Evolutionary conservation across 805 yeast species (phyloP), one percentile per base, ranked within the genome.

Genomic region (Vanderwaltozyma verrucispora): DNA sequence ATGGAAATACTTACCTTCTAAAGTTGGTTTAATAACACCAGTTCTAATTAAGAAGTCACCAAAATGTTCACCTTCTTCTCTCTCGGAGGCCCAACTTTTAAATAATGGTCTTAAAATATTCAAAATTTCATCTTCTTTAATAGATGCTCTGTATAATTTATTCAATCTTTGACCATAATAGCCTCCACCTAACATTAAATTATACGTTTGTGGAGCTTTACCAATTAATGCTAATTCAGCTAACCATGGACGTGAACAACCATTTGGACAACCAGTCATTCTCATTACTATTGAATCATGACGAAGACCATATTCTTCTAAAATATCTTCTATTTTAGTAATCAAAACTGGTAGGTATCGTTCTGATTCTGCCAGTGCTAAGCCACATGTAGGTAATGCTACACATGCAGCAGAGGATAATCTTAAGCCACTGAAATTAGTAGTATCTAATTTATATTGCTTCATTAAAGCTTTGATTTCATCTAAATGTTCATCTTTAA

Each of bases 261-360:
- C 97, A 61, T 89, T 89, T 38, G 96, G 96, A 72, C 97, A 89
- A 40, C 97, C 97, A 23, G 96, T 89, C 96, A 89, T 88, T 68
- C 97, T 77, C 94, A 89, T 82, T 18, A 87, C 95, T 48, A 89
- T 73, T 7, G 95, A 79, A 63, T 89, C 97, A 53, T 87, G 95
- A 56, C 95, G 81, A 51, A 89, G 72, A 8, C 97, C 97, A 47
- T 78, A 77, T 54, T 87, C 95, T 63, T 89, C 96, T 41, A 89
- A 68, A 16, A 86, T 77, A n/a, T 68, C 74, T 62, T 89, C 97
- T 42, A 89, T 65, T 64, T 87, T 85, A 45, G 80, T 62, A 48
- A 89, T 74, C 51, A 89, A 71, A 35, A 71, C 79, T 8, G 97
- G 97, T 52, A 89, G 69, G 40, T 65, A 68, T 58, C 97, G 78